Base-by-base conservation (phyloP, 208 protist genomes). In the Trypanosoma rangeli region DNA sequence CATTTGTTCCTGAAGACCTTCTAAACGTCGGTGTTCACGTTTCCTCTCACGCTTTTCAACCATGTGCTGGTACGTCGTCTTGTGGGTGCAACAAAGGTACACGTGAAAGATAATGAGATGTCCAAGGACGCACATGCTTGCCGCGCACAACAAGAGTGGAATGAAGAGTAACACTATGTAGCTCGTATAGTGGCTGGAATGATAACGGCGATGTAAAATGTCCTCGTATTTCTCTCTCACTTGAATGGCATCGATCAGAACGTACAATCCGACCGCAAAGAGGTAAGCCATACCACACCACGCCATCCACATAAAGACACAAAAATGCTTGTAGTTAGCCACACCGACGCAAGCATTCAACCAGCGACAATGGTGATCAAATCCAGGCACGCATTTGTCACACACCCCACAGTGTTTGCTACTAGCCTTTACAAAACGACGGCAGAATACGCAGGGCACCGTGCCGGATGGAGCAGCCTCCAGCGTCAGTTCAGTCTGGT, bases 331-430 rank as follows among this genome's bases (percentile, higher is more conserved):
- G 67, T 97, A 97, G 64, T 97, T 97, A 42, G 76, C 82, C 5
- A 26, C 64, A 4, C 93, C 93, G 1, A 97, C 83, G 60, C 92
- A 96, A 55, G 82, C 90, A 65, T 94, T 94, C n/a, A 93, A 74
- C 93, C 93, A 97, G 0, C 88, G 91, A 65, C 93, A 97, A 75
- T 97, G 93, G 70, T 97, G 93, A 64, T 97, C 93, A 63, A 96
- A 96, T 12, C 85, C 87, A 5, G 89, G 84, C 0, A 97, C 90
- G 55, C 93, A 97, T 73, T 95, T 95, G 64, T 96, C 91, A 61
- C 93, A 97, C 58, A 94, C 78, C 42, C 85, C 85, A 64, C 93
- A 97, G 74, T 97, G 93, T 71, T 92, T 98, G 72, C 87, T 84
- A 49, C 75, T 76, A 16, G 63, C 61, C 35, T 68, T 39, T 0